Conservation (phyloP, 139 green algal species). For the Edaphochlamys debaryana region DNA sequence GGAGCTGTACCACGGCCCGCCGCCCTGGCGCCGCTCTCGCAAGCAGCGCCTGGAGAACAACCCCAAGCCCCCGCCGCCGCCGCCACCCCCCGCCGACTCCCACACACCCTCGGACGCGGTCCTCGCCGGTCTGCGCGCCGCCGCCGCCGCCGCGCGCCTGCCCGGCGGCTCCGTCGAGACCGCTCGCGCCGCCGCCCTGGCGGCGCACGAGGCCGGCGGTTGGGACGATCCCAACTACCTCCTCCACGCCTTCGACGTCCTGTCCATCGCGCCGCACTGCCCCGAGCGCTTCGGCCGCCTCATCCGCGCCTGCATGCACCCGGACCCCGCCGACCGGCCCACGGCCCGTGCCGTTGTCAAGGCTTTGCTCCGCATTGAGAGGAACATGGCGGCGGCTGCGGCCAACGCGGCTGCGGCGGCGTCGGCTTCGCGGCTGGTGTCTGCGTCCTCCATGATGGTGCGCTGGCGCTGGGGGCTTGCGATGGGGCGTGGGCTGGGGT, state of each 20-base stretch:
- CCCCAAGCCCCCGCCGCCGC: background rate
- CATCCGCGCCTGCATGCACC: background rate
- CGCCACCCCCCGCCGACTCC: background rate
- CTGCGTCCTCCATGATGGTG: background rate
- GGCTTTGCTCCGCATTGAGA: slow-evolving; percentile 17
- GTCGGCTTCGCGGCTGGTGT: background rate
- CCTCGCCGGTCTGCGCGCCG: too few relatives aligned
- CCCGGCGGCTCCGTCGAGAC: background rate
- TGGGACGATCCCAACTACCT: slow-evolving; percentile 19
- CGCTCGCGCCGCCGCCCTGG: too few relatives aligned
- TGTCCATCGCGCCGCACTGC: background rate
- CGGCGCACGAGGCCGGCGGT: background rate
- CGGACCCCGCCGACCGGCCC: slow-evolving; percentile 2
- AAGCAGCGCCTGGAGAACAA: background rate
- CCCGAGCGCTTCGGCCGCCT: slow-evolving; percentile 8
- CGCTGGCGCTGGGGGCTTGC: background rate
- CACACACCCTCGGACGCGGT: too few relatives aligned
- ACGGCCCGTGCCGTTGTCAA: background rate
- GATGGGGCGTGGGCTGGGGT: background rate
- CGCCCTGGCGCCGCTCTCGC: slow-evolving; percentile 1
- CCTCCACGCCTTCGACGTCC: slow-evolving; percentile 7
- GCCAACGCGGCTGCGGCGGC: background rate
- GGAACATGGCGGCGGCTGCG: background rate
- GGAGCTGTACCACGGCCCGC: slow-evolving; percentile 32
- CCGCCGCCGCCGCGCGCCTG: background rate